Conservation (phyloP, 169 alveolate species). For the Plasmodium falciparum region DNA sequence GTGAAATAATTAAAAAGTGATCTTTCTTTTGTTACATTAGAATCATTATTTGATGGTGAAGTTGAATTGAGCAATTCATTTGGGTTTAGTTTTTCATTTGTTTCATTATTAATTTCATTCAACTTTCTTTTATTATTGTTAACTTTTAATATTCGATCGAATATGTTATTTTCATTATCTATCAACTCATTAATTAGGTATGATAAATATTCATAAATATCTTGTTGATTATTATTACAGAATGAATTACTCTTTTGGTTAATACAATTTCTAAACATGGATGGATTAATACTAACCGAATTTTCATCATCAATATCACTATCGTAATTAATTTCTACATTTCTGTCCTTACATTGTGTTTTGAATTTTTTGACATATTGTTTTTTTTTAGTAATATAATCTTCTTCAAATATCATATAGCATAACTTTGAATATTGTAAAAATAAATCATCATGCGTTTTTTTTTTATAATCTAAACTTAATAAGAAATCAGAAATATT, state of each 20-base stretch:
- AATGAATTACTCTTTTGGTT: slow-evolving; percentile 33
- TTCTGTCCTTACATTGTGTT: slow-evolving; percentile 29
- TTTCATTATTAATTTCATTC: background rate
- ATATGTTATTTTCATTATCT: slow-evolving; percentile 48
- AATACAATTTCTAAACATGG: slow-evolving; percentile 55
- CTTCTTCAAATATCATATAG: slow-evolving; percentile 32
- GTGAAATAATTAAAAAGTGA: slow-evolving; percentile 54
- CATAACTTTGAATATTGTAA: slow-evolving; percentile 48
- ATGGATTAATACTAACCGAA: slow-evolving; percentile 44
- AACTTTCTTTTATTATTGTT: slow-evolving; percentile 8
- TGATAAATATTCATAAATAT: slow-evolving; percentile 40
- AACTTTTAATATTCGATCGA: slow-evolving; percentile 18
- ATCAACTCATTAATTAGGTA: slow-evolving; percentile 42
- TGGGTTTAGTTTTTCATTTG: background rate
- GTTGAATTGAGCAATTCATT: background rate
- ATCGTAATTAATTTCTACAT: slow-evolving; percentile 33
- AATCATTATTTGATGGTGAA: background rate
- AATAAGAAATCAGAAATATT: slow-evolving; percentile 18
- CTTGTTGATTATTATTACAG: slow-evolving; percentile 70
- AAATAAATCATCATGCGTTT: slow-evolving; percentile 51
- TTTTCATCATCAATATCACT: slow-evolving; percentile 70
- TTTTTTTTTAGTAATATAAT: slow-evolving; percentile 49
- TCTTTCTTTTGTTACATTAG: slow-evolving; percentile 10
- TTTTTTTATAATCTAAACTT: slow-evolving; percentile 9
- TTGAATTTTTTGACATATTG: slow-evolving; percentile 50